phyloP scores from a whole-genome alignment of 257 asterid species.

The Lavandula angustifolia region DNA sequence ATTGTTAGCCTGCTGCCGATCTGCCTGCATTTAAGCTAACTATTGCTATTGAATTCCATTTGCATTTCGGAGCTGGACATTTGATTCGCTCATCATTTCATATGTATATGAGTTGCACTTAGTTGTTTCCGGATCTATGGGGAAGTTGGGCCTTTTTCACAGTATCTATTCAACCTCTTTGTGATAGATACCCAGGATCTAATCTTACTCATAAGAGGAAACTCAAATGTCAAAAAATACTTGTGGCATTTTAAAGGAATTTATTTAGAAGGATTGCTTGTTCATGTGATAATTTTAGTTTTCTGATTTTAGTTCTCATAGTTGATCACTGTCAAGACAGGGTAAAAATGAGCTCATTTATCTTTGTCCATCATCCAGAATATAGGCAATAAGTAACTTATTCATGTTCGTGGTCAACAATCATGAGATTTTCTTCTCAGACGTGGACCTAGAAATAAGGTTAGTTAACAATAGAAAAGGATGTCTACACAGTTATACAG shows the following conservation, averaged over 20 bases:
- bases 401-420: conserved; percentile 7
- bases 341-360: conserved; percentile 13
- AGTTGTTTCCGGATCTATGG: conserved; percentile 15
- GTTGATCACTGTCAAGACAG: conserved; percentile 6
- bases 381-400: neutral
- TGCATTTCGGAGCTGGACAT: conserved; percentile 8
- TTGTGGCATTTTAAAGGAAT: conserved; percentile 18
- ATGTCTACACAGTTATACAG: too few relatives aligned
- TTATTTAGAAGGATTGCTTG: conserved; percentile 17
- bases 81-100: conserved; percentile 5
- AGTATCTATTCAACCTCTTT: neutral
- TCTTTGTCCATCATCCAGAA: neutral
- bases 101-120: conserved; percentile 6
- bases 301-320: conserved; percentile 4
- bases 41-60: conserved; percentile 23
- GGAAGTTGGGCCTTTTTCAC: conserved; percentile 14
- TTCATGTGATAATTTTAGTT: neutral
- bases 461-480: conserved; percentile 3
- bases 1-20: conserved; percentile 16
- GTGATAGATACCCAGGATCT: conserved; percentile 6
- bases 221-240: neutral
- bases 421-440: conserved; percentile 1
- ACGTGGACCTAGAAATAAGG: conserved; percentile 17
- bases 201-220: conserved; percentile 7
- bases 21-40: conserved; percentile 21